A percentile compares a stretch with the other conserved stretches of the same genome.
phyloP scores from a whole-genome alignment of 2,329 filamentous ascomycete species.

The Trichoderma endophyticum region DNA sequence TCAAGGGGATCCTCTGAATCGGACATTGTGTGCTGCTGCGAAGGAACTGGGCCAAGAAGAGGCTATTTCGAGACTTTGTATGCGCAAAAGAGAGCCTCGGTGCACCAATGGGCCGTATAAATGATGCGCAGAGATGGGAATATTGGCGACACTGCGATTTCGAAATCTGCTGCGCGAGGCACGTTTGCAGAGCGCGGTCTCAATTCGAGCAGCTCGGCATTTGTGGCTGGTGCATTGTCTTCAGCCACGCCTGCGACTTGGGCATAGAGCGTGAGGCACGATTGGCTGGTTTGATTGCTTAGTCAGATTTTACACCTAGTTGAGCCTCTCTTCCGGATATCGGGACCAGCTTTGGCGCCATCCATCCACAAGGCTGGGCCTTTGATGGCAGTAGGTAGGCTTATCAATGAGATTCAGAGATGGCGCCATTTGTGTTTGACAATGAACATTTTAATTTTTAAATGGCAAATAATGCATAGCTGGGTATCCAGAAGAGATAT shows the following conservation, averaged over 20 bases:
- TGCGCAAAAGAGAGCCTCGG: background rate
- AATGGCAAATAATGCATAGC: background rate
- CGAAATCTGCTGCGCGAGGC: slow-evolving; percentile 17
- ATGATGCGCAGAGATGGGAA: background rate
- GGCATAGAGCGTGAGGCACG: background rate
- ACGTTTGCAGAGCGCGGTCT: slow-evolving; percentile 13
- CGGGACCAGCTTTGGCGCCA: background rate
- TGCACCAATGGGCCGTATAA: background rate
- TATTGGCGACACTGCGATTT: background rate
- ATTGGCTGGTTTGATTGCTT: background rate
- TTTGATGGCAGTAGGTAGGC: background rate
- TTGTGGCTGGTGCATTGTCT: background rate
- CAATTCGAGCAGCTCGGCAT: background rate
- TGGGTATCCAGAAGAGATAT: background rate
- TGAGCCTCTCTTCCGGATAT: background rate
- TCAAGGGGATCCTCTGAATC: slow-evolving; percentile 55
- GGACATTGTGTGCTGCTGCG: slow-evolving; percentile 42
- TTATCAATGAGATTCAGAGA: background rate
- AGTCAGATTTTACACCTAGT: background rate
- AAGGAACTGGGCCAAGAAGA: background rate
- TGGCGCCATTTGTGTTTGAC: background rate
- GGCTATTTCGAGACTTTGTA: no score
- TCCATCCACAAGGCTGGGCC: background rate
- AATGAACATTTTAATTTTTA: background rate
- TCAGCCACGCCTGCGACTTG: background rate